Evolutionary conservation across 192 early-diverging fungal species (phyloP).

Genomic region (Gorgonomyces haynaldii): DNA sequence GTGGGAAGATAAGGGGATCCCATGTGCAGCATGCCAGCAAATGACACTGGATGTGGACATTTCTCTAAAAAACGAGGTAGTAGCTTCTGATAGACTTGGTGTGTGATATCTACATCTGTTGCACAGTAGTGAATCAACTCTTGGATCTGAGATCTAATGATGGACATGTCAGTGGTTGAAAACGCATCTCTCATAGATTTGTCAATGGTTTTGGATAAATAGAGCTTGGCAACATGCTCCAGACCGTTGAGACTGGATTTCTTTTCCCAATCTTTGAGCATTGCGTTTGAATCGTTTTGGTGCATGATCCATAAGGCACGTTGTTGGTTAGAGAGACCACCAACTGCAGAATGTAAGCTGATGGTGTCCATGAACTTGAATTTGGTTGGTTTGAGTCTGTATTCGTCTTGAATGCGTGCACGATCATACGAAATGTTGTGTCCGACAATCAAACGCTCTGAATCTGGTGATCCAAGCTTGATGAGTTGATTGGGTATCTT

Average conservation of each 20-base stretch:
- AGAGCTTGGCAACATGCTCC: slow-evolving; percentile 63
- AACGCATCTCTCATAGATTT: slow-evolving; percentile 25
- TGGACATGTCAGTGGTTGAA: slow-evolving; percentile 8
- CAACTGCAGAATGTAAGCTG: slow-evolving; percentile 78
- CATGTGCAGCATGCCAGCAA: slow-evolving; percentile 86
- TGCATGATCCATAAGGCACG: slow-evolving; percentile 65
- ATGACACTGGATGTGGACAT: slow-evolving; percentile 90
- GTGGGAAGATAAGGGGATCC: slow-evolving; percentile 72
- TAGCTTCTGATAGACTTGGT: slow-evolving; percentile 53
- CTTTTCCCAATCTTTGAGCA: slow-evolving; percentile 19
- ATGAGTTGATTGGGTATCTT: slow-evolving; percentile 41
- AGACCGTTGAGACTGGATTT: slow-evolving; percentile 53
- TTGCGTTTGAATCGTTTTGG: slow-evolving; percentile 35
- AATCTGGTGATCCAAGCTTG: slow-evolving; percentile 39
- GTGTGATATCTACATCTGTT: slow-evolving; percentile 69
- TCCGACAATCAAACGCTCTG: slow-evolving; percentile 58
- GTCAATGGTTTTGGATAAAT: slow-evolving; percentile 44
- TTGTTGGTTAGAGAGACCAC: slow-evolving; percentile 85
- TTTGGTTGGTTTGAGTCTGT: slow-evolving; percentile 41
- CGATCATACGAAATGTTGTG: slow-evolving; percentile 92
- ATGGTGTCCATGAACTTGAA: slow-evolving; percentile 81
- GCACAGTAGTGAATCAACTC: slow-evolving; percentile 74
- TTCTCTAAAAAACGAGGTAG: slow-evolving; percentile 61
- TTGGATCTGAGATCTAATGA: slow-evolving; percentile 51
- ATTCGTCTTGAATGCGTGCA: slow-evolving; percentile 78